Conservation (phyloP, 345 rosid genomes). For the Heritiera fomes region DNA sequence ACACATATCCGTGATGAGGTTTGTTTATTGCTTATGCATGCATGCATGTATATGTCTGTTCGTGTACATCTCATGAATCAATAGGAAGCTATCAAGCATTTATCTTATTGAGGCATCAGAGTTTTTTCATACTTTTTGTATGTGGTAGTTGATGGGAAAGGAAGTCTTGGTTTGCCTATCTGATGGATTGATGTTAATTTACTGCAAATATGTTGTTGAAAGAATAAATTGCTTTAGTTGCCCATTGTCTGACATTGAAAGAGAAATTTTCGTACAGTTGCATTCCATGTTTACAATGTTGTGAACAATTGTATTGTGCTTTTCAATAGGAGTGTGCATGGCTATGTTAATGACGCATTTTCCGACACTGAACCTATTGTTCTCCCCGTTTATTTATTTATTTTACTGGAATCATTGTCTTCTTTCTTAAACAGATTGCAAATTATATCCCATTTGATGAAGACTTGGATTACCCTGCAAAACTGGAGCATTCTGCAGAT, state of each 20-base stretch:
- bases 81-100: background rate
- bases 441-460: conserved; percentile 71
- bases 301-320: background rate
- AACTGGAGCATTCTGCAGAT: conserved; percentile 65
- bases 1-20: conserved; percentile 96
- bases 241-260: background rate
- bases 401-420: conserved; percentile 14
- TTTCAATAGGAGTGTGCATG: background rate
- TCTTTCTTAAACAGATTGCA: conserved; percentile 69
- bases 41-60: background rate
- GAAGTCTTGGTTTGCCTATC: background rate
- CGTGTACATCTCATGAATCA: background rate
- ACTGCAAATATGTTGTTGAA: conserved; percentile 4
- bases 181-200: background rate
- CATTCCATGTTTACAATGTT: background rate
- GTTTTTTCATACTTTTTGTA: background rate
- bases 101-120: background rate
- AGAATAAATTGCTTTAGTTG: background rate
- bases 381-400: background rate
- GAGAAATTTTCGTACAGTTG: background rate
- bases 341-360: background rate
- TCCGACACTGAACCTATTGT: background rate
- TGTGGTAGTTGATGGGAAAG: conserved; percentile 11
- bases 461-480: conserved; percentile 87
- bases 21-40: conserved; percentile 2